Conservation (phyloP, 1,284 basidiomycete genomes). For the Erythrobasidium hasegawianum region DNA sequence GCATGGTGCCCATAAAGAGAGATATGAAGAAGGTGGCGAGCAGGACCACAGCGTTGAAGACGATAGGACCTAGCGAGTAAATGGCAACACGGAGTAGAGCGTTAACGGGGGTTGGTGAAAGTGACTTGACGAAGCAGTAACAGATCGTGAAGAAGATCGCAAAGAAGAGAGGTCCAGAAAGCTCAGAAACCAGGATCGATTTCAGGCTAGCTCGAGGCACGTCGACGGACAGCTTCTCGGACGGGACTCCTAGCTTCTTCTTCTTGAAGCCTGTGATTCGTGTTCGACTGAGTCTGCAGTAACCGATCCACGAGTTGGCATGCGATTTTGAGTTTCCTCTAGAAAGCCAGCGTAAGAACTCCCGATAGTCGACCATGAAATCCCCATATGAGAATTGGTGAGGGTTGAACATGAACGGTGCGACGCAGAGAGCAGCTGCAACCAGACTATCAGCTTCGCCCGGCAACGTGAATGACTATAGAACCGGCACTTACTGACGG, state of each 20-base stretch:
- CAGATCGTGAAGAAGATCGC: slow-evolving; percentile 79
- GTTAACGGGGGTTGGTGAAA: slow-evolving; percentile 51
- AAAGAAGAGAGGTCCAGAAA: slow-evolving; percentile 76
- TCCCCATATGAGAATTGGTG: slow-evolving; percentile 93
- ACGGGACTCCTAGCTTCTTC: slow-evolving; percentile 88
- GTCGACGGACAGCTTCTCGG: slow-evolving; percentile 86
- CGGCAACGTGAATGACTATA: background rate
- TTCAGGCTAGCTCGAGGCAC: slow-evolving; percentile 86
- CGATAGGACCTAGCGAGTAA: slow-evolving; percentile 88
- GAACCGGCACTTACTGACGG: slow-evolving; percentile 36
- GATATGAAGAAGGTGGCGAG: slow-evolving; percentile 83
- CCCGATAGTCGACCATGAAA: slow-evolving; percentile 93
- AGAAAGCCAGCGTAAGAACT: slow-evolving; percentile 96
- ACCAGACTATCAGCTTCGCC: slow-evolving; percentile 54
- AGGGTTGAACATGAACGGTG: slow-evolving; percentile 94
- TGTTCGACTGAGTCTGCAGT: slow-evolving; percentile 87
- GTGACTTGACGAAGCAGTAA: slow-evolving; percentile 64
- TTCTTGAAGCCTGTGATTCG: slow-evolving; percentile 97
- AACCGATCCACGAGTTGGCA: slow-evolving; percentile 95
- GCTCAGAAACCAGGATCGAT: slow-evolving; percentile 79
- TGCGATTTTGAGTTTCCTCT: slow-evolving; percentile 79
- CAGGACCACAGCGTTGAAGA: slow-evolving; percentile 88
- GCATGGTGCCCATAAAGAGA: slow-evolving; percentile 84
- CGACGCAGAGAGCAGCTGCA: slow-evolving; percentile 76
- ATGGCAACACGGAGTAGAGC: slow-evolving; percentile 89